These are phyloP conservation scores for Ustilago tritici DNA, from an alignment of 1,284 basidiomycete genomes.

Conservation along the genomic window DNA sequence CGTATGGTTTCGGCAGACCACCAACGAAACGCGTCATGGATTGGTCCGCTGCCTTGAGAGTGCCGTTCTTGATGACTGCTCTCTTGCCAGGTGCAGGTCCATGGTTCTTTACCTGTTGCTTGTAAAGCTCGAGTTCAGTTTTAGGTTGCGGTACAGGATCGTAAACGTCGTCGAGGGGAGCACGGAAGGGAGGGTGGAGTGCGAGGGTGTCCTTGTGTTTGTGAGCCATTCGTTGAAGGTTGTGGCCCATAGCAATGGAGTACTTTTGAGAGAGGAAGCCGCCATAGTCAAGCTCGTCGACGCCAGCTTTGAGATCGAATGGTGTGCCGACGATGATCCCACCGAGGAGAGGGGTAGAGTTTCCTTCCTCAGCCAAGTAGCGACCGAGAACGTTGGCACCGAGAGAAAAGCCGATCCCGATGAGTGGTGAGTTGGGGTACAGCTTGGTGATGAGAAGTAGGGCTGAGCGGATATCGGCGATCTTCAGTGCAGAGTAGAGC, in stretches of 20 bases:
- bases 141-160: constrained; percentile 46
- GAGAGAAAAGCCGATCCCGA: constrained; percentile 92
- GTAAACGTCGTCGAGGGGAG: constrained; percentile 50
- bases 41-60: constrained; percentile 72
- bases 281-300: constrained; percentile 73
- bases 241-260: constrained; percentile 83
- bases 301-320: constrained; percentile 76
- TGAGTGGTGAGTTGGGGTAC: constrained; percentile 83
- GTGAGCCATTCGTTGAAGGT: constrained; percentile 73
- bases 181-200: constrained; percentile 56
- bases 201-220: constrained; percentile 57
- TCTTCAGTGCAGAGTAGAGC: constrained; percentile 83
- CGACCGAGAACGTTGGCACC: constrained; percentile 92
- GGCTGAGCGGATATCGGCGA: constrained; percentile 85
- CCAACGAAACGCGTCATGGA: constrained; percentile 80
- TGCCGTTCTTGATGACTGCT: constrained; percentile 43
- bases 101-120: constrained; percentile 41
- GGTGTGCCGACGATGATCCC: constrained; percentile 85
- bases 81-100: constrained; percentile 37
- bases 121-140: constrained; percentile 42
- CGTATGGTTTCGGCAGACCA: constrained; percentile 73
- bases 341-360: constrained; percentile 76
- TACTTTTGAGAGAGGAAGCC: constrained; percentile 79
- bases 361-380: constrained; percentile 88
- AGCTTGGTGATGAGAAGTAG: constrained; percentile 80